Percentiles rank a stretch among this genome's conserved stretches.
Conservation (phyloP, 1,139 yeast genomes). For the Suhomyces chickasaworum region DNA sequence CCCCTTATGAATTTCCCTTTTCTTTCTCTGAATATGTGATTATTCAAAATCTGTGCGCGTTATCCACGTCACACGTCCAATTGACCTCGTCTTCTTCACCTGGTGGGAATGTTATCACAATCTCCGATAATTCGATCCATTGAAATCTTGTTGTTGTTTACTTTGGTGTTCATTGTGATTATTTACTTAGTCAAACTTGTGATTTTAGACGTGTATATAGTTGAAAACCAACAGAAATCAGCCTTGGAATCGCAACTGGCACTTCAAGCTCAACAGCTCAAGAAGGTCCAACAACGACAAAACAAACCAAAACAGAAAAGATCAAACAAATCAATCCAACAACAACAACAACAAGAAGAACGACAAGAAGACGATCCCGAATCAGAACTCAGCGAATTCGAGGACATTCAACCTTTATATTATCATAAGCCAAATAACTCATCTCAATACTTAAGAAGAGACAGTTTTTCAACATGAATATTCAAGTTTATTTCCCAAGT, state of each 20-base stretch:
- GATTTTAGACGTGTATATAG: slow-evolving; percentile 12
- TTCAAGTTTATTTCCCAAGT: slow-evolving; percentile 40
- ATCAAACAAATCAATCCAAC: neutral
- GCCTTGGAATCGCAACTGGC: slow-evolving; percentile 9
- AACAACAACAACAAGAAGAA: no score
- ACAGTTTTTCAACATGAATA: slow-evolving; percentile 36
- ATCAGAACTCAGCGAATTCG: slow-evolving; percentile 7
- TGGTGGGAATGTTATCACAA: slow-evolving; percentile 4
- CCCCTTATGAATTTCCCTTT: no score
- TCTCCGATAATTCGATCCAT: slow-evolving; percentile 6
- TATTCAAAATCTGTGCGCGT: neutral
- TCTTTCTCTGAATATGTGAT: no score
- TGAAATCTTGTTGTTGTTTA: slow-evolving; percentile 1
- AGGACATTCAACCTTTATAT: slow-evolving; percentile 19
- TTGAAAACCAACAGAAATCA: slow-evolving; percentile 11
- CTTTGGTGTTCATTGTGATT: slow-evolving; percentile 5
- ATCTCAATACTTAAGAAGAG: slow-evolving; percentile 46
- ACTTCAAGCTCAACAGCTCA: slow-evolving; percentile 5
- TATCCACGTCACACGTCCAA: neutral
- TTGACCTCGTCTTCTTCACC: neutral
- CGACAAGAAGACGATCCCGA: slow-evolving; percentile 6
- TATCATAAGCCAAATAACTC: slow-evolving; percentile 44
- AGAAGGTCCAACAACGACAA: neutral
- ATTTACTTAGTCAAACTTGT: slow-evolving; percentile 9
- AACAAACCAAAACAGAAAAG: neutral